These are phyloP conservation scores for Dentipellis sp. DNA, from an alignment of 768 basidiomycete genomes.

Conservation along the genomic window DNA sequence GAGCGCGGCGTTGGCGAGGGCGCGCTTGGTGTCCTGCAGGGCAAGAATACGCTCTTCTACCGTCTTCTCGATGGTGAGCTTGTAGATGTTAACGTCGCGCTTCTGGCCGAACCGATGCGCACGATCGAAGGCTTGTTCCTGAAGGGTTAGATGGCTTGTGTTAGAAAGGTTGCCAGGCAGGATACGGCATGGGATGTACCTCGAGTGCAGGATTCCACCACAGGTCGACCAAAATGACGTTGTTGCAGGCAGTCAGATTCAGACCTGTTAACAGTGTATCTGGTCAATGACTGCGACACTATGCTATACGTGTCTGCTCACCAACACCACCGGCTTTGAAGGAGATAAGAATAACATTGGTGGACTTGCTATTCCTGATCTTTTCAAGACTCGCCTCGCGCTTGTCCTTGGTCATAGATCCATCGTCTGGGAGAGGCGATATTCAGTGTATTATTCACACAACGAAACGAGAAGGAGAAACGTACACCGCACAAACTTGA, in stretches of 20 bases:
- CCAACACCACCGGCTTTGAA: constrained; percentile 97
- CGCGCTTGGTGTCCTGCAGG: constrained; percentile 91
- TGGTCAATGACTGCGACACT: neutral
- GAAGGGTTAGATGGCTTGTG: neutral
- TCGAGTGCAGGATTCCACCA: constrained; percentile 95
- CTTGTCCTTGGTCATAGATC: constrained; percentile 69
- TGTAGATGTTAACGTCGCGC: constrained; percentile 79
- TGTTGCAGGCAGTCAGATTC: constrained; percentile 88
- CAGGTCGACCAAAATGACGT: constrained; percentile 85
- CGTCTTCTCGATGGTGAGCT: constrained; percentile 78
- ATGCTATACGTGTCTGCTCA: constrained; percentile 16
- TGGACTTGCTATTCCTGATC: constrained; percentile 51
- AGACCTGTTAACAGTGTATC: constrained; percentile 41
- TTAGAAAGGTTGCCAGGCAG: neutral
- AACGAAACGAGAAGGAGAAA: constrained; percentile 14
- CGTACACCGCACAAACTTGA: constrained; percentile 83
- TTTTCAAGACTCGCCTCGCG: constrained; percentile 67
- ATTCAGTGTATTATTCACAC: neutral
- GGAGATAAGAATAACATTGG: constrained; percentile 82
- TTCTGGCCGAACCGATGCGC: constrained; percentile 87
- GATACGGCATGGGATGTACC: constrained; percentile 31
- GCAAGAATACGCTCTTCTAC: constrained; percentile 84
- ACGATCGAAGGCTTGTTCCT: constrained; percentile 93
- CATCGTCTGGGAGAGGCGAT: constrained; percentile 56
- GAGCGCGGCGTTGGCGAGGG: constrained; percentile 73